A percentile compares a stretch with the other conserved stretches of the same genome.
These are phyloP conservation scores for Lentinula raphanica DNA, from an alignment of 768 basidiomycete species.

Conservation along the genomic window DNA sequence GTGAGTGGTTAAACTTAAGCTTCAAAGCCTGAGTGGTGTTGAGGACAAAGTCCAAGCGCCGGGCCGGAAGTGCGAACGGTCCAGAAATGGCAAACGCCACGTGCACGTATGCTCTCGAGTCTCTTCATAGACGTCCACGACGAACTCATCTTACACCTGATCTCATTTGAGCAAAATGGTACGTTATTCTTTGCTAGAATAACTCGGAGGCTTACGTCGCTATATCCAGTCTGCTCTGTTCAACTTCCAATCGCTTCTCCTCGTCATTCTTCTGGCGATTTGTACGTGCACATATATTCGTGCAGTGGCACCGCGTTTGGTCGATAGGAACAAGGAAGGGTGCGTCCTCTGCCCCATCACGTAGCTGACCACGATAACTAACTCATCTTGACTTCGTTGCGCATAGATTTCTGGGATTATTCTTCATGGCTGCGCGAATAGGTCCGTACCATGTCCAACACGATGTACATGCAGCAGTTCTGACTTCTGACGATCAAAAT, in stretches of 20 bases:
- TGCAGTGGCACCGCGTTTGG: slow-evolving; percentile 79
- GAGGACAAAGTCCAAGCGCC: not conserved
- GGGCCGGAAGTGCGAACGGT: not conserved
- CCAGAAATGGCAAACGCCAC: not conserved
- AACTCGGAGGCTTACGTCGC: no score
- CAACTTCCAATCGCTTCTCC: slow-evolving; percentile 94
- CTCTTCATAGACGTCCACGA: not conserved
- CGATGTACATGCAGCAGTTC: not conserved
- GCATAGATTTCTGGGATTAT: slow-evolving; percentile 78
- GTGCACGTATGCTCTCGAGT: not conserved
- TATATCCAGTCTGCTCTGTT: slow-evolving; percentile 65
- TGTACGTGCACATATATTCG: slow-evolving; percentile 98
- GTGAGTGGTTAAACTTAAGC: no score
- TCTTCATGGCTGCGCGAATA: slow-evolving; percentile 95
- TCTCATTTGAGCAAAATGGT: not conserved
- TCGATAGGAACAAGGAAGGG: slow-evolving; percentile 96
- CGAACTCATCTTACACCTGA: not conserved
- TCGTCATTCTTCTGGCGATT: slow-evolving; percentile 88
- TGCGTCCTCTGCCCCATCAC: slow-evolving; percentile 28
- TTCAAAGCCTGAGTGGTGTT: no score
- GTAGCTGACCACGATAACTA: not conserved
- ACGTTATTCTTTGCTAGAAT: no score
- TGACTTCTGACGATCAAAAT: not conserved
- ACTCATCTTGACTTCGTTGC: not conserved
- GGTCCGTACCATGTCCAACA: slow-evolving; percentile 42